Conservation (phyloP, 108 stramenopile genomes). For the Cyclotella kingstonii region DNA sequence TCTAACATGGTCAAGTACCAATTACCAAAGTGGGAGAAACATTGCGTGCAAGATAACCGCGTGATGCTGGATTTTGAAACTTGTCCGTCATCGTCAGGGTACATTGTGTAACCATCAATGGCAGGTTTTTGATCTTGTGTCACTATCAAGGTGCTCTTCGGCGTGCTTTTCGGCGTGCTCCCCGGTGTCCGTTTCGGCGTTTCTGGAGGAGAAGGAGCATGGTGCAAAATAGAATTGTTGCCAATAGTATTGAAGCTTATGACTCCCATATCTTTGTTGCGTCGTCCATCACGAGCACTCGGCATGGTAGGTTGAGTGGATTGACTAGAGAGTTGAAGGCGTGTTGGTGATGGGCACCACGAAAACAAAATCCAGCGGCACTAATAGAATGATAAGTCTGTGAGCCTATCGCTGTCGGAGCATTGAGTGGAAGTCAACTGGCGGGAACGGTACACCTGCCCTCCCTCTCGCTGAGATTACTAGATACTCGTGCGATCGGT, state of each 20-base stretch:
- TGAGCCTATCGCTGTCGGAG: no score
- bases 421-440: no score
- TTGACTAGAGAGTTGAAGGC: neutral
- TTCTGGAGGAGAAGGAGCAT: neutral
- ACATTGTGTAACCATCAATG: slow-evolving; percentile 1
- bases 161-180: neutral
- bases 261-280: neutral
- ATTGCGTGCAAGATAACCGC: neutral
- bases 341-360: no score
- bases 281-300: neutral
- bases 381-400: no score
- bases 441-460: no score
- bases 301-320: no score
- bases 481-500: no score
- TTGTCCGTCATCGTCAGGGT: neutral
- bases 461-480: no score
- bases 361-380: no score
- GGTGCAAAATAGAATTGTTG: slow-evolving; percentile 2
- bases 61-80: neutral
- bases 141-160: neutral
- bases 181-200: neutral
- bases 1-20: slow-evolving; percentile 1
- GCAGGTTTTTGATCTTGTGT: neutral
- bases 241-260: slow-evolving; percentile 2
- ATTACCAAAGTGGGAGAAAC: neutral